Conservation (phyloP, 495 filamentous ascomycete genomes). For the Daldinia caldariorum region DNA sequence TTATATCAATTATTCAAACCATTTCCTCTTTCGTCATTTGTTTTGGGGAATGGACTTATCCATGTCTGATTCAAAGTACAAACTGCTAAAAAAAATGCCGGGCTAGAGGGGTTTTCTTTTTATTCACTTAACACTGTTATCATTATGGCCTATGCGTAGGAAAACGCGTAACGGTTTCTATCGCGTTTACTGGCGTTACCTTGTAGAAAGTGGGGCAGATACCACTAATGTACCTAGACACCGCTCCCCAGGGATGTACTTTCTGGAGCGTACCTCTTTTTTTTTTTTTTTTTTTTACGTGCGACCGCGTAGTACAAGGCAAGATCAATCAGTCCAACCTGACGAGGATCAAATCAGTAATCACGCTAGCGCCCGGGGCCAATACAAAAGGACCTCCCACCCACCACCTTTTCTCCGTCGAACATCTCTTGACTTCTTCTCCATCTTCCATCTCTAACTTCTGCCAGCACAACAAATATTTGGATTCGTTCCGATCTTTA, state of each 20-base stretch:
- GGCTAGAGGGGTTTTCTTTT: constrained; percentile 8
- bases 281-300: constrained; percentile 34
- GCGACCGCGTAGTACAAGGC: constrained; percentile 35
- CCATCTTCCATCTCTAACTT: constrained; percentile 53
- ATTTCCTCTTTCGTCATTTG: constrained; percentile 36
- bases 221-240: constrained; percentile 1
- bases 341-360: constrained; percentile 57
- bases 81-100: constrained; percentile 4
- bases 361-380: constrained; percentile 56
- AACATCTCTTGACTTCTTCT: constrained; percentile 55
- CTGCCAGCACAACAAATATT: constrained; percentile 41
- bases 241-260: constrained; percentile 28
- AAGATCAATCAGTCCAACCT: constrained; percentile 55
- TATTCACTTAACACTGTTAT: constrained; percentile 8
- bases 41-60: constrained; percentile 19
- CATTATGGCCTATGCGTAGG: constrained; percentile 18
- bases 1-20: background rate
- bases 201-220: constrained; percentile 23
- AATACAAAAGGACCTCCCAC: constrained; percentile 62
- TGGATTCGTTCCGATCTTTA: constrained; percentile 38
- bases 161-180: constrained; percentile 35
- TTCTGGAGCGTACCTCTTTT: constrained; percentile 7
- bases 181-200: constrained; percentile 33
- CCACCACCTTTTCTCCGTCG: constrained; percentile 58
- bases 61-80: constrained; percentile 12